phyloP scores from a whole-genome alignment of 148 eudicot genomes.

The Beta vulgaris region DNA sequence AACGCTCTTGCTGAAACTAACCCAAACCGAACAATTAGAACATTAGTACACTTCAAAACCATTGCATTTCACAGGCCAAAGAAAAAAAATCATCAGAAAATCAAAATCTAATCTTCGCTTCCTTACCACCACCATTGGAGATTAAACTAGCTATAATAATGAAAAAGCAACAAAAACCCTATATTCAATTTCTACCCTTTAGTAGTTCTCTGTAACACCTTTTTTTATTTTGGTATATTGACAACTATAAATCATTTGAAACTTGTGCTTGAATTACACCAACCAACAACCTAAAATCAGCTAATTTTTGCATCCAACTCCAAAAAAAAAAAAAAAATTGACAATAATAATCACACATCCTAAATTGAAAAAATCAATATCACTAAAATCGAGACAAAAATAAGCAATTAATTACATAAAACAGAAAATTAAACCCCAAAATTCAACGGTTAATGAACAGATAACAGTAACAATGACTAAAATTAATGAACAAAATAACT shows the following conservation, averaged over 20 bases:
- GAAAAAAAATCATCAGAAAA: not conserved
- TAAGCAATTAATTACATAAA: not conserved
- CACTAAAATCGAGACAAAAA: not conserved
- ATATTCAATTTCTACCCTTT: not conserved
- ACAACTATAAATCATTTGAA: no score
- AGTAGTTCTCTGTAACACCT: no score
- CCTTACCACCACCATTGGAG: not conserved
- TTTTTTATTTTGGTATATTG: no score
- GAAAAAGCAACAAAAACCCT: not conserved
- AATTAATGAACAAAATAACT: not conserved
- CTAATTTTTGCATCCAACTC: not conserved
- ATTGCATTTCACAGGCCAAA: not conserved
- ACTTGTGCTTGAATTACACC: no score
- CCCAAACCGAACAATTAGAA: slow-evolving; percentile 6
- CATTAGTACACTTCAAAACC: not conserved
- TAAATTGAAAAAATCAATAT: not conserved
- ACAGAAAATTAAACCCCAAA: not conserved
- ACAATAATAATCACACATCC: not conserved
- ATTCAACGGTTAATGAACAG: not conserved
- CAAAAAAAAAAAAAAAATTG: not conserved
- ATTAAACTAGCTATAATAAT: not conserved
- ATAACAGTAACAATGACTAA: not conserved
- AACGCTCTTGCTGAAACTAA: slow-evolving; percentile 11
- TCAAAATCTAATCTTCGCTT: not conserved
- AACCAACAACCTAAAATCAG: not conserved